Base-by-base conservation (phyloP, 768 basidiomycete species). In the Pleurotus eryngii region DNA sequence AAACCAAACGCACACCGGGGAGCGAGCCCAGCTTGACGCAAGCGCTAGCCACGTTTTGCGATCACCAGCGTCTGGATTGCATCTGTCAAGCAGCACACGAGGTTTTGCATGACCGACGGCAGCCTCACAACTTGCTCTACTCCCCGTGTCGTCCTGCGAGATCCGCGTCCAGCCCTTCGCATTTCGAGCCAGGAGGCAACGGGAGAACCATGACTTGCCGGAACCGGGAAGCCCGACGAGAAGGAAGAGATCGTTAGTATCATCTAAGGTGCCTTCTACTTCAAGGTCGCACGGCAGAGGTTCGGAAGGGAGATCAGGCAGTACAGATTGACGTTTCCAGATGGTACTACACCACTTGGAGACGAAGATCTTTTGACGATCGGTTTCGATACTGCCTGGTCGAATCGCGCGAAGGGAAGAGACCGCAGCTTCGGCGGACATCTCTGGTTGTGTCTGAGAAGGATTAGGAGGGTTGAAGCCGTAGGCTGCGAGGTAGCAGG, bases 181-280 rank as follows among this genome's bases (percentile, higher is more conserved):
- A 55, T 81, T 71, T 12, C 84, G 72, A 2, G 76, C 73, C 0
- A 78, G 60, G 18, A 86, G 66, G 0, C 78, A 71, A n/a, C 73
- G 72, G 1, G 79, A 72, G 54, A 85, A 74, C 76, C 77, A 81
- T 0, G 82, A 80, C 65, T 86, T 86, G 20, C 84, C 84, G 0
- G 83, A 80, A 2, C 84, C 85, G 2, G 84, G 83, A 2, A 85
- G 75, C 6, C 85, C 84, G 5, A 85, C 81, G n/a, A 85, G 68
- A 11, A 86, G 56, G 63, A 83, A 71, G 5, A 86, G 65, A 56
- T 84, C 78, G 38, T 60, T 66, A 1, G 69, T 67, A 11, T 66
- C 60, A 5, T 63, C 67, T 1, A 79, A 63, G 1, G 60, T 61
- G 1, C 81, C 81, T 59, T 77, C 74, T 26, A 81, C 67, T 48